Base-by-base conservation (phyloP, 2,329 filamentous ascomycete genomes). In the Ophiocordyceps camponoti-floridani region DNA sequence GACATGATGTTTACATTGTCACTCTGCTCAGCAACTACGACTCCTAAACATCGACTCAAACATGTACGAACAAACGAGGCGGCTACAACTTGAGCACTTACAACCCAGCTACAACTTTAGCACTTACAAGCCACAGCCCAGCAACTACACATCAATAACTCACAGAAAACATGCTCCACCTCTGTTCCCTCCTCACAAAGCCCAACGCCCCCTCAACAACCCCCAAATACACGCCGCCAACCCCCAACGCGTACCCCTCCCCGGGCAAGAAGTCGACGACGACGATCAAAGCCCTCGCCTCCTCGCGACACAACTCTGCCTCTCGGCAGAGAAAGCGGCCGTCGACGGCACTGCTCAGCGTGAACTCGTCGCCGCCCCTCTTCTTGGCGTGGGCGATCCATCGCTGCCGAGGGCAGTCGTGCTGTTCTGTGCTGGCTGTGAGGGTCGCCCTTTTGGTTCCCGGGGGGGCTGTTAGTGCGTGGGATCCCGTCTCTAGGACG, bases 311-410 rank as follows among this genome's bases (percentile, higher is more conserved):
- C 27, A 50, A 19, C 33, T 16, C 37, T 40, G 42, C 44, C 9
- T 23, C 35, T 2, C 11, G 4, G 46, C 52, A 53, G 16, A 56
- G 47, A 26, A 49, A 60, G 13, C 47, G 44, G 19, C 47, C 45
- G 41, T 55, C 49, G 9, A 47, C 41, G 40, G 51, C 53, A 41
- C 53, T 57, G 23, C 48, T 48, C 10, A 61, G 46, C 7, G 52
- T 46, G 40, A 61, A 62, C 2, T 50, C 46, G 10, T 46, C 49
- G 16, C 55, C 54, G n/a, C 57, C 54, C 1, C 44, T 35, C 31
- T 48, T 42, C 1, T 54, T 46, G 4, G 66, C 62, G 48, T 73
- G 68, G 2, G 70, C 56, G 1, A 73, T 58, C 67, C 69, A 74
- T 31, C 70, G 62, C 50, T 74, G 70, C 2, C 54, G 47, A 18